Conservation (phyloP, 73 alveolate species). For the Symbiodinium natans region DNA sequence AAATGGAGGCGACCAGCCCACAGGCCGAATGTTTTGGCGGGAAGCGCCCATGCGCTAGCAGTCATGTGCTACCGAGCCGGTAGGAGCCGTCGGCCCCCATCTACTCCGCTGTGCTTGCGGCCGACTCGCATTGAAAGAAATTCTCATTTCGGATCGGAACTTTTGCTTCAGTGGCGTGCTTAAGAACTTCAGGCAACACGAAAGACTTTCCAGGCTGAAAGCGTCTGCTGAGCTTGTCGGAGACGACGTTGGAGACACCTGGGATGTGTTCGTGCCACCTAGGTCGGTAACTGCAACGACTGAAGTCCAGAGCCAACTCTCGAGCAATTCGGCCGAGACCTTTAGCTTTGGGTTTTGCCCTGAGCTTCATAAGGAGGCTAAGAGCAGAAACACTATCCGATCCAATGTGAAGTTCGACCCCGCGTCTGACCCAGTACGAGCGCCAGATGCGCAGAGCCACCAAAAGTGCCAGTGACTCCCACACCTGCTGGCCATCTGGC, state of each 20-base stretch:
- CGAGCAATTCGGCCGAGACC: slow-evolving; percentile 30
- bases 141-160: not conserved
- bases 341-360: not conserved
- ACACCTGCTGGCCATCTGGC: slow-evolving; percentile 15
- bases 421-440: not conserved
- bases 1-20: too few species aligned
- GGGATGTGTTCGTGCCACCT: slow-evolving; percentile 4
- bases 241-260: not conserved
- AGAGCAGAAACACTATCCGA: slow-evolving; percentile 13
- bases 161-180: not conserved
- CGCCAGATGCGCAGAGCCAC: slow-evolving; percentile 36
- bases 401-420: not conserved
- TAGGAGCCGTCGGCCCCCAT: not conserved
- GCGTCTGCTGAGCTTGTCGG: slow-evolving; percentile 33
- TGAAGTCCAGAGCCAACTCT: slow-evolving; percentile 27
- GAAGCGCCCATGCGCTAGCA: not conserved
- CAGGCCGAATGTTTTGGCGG: too few species aligned
- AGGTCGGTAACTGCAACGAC: slow-evolving; percentile 3
- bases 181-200: not conserved
- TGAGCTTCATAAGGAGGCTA: not conserved
- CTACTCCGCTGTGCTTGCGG: not conserved
- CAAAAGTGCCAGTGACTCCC: slow-evolving; percentile 1
- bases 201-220: not conserved
- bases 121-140: not conserved
- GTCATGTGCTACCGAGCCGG: slow-evolving; percentile 5